Evolutionary conservation across 2,329 filamentous ascomycete genomes (phyloP).

Genomic region (Aspergillus vadensis): DNA sequence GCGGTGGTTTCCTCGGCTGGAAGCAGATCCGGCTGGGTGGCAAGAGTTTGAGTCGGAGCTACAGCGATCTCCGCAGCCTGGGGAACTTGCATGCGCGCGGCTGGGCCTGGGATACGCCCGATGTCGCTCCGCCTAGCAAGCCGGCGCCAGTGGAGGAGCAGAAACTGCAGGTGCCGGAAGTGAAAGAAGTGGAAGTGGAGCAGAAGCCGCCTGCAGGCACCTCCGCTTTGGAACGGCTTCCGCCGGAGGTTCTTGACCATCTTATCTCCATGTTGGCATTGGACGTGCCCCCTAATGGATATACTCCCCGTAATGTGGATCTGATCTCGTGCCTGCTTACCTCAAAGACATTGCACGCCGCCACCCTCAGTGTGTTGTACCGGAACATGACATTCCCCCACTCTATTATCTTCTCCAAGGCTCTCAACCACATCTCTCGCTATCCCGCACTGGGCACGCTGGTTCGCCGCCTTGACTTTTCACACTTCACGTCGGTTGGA

Average conservation of each 20-base stretch:
- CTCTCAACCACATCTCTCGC: conserved; percentile 67
- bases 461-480: conserved; percentile 79
- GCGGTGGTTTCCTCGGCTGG: conserved; percentile 48
- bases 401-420: conserved; percentile 81
- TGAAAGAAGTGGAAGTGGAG: conserved; percentile 2
- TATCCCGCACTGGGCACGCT: conserved; percentile 72
- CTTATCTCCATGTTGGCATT: conserved; percentile 75
- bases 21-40: conserved; percentile 49
- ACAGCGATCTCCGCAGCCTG: conserved; percentile 43
- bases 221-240: conserved; percentile 67
- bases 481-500: conserved; percentile 79
- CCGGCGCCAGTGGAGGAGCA: conserved; percentile 15
- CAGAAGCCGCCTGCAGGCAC: conserved; percentile 29
- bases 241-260: conserved; percentile 68
- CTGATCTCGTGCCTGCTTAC: conserved; percentile 73
- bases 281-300: conserved; percentile 73
- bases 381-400: conserved; percentile 79
- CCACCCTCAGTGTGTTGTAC: conserved; percentile 74
- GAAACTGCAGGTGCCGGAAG: conserved; percentile 16
- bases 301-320: conserved; percentile 75
- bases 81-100: conserved; percentile 40
- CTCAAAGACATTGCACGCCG: conserved; percentile 72
- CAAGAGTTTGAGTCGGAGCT: conserved; percentile 48
- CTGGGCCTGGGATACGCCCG: conserved; percentile 45
- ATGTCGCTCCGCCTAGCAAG: conserved; percentile 21